Conservation (phyloP, 495 filamentous ascomycete genomes). For the Massariosphaeria phaeospora region DNA sequence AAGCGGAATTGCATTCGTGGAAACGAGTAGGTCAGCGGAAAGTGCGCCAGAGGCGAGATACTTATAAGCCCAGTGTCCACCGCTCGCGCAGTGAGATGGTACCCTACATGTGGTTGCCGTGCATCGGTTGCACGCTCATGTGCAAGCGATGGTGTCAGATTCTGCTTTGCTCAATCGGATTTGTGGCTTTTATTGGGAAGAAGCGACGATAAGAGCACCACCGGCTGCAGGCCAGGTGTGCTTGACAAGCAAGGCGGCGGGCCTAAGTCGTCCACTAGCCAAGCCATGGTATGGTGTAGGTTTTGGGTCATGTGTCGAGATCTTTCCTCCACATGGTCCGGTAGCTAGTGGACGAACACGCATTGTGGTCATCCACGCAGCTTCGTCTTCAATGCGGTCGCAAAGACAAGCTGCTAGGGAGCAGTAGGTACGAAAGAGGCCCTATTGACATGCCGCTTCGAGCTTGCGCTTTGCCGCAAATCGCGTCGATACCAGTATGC, state of each 20-base stretch:
- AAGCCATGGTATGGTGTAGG: no score
- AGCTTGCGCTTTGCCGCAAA: no score
- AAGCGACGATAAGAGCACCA: slow-evolving; percentile 14
- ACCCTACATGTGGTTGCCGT: slow-evolving; percentile 6
- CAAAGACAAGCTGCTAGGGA: no score
- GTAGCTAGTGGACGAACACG: slow-evolving; percentile 4
- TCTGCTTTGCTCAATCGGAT: slow-evolving; percentile 8
- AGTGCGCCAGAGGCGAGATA: slow-evolving; percentile 4
- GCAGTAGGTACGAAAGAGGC: no score
- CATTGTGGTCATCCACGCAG: background rate
- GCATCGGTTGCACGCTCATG: slow-evolving; percentile 13
- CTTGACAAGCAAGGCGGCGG: slow-evolving; percentile 4
- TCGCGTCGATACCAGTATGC: no score
- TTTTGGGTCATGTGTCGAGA: background rate
- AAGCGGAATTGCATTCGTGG: background rate
- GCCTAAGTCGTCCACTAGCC: no score
- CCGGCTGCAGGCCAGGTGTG: background rate
- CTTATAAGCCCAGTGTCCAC: slow-evolving; percentile 18
- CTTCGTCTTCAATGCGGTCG: no score
- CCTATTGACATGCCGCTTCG: no score
- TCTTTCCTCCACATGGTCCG: background rate
- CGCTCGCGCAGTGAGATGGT: background rate
- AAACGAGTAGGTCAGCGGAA: background rate
- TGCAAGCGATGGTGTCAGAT: slow-evolving; percentile 18
- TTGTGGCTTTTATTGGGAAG: slow-evolving; percentile 8